These are phyloP conservation scores for Cyphellophora attinorum DNA, from an alignment of 2,329 filamentous ascomycete species.

Conservation along the genomic window DNA sequence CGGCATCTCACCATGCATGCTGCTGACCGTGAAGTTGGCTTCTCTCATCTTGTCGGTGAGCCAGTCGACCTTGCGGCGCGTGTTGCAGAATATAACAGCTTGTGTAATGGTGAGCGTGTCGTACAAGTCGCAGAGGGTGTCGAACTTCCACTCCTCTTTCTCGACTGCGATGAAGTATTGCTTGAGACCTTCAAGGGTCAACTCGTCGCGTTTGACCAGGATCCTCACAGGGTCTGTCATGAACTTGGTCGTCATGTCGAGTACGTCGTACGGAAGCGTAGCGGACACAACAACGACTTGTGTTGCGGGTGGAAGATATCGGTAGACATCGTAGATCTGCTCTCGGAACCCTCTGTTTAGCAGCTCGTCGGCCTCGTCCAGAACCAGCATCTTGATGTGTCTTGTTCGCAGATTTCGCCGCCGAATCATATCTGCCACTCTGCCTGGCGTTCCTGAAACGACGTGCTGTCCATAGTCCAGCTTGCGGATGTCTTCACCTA, in stretches of 20 bases:
- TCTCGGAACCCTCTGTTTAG: conserved; percentile 94
- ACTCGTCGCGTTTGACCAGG: conserved; percentile 94
- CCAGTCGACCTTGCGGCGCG: conserved; percentile 97
- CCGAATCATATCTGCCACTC: conserved; percentile 79
- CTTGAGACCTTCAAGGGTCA: conserved; percentile 94
- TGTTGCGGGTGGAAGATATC: conserved; percentile 88
- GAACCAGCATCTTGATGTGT: conserved; percentile 69
- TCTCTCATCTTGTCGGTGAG: conserved; percentile 98
- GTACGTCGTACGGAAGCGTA: conserved; percentile 91
- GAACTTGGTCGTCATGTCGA: conserved; percentile 99
- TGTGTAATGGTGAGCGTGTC: conserved; percentile 98
- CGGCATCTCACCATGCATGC: conserved; percentile 99
- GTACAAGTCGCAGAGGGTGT: conserved; percentile 96
- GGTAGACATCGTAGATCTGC: conserved; percentile 98
- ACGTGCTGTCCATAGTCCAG: conserved; percentile 97
- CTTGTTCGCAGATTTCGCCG: conserved; percentile 63
- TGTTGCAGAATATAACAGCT: conserved; percentile 99
- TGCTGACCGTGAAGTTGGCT: conserved; percentile 95
- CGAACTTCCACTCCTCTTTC: conserved; percentile 99
- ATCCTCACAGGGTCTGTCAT: conserved; percentile 98
- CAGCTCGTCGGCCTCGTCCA: conserved; percentile 68
- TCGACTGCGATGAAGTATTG: conserved; percentile 99
- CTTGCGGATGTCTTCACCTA: conserved; percentile 94
- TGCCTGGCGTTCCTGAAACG: conserved; percentile 92
- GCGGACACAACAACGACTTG: conserved; percentile 98